These are phyloP conservation scores for Globisporangium uncinulatum DNA, from an alignment of 352 stramenopile genomes.

Conservation along the genomic window DNA sequence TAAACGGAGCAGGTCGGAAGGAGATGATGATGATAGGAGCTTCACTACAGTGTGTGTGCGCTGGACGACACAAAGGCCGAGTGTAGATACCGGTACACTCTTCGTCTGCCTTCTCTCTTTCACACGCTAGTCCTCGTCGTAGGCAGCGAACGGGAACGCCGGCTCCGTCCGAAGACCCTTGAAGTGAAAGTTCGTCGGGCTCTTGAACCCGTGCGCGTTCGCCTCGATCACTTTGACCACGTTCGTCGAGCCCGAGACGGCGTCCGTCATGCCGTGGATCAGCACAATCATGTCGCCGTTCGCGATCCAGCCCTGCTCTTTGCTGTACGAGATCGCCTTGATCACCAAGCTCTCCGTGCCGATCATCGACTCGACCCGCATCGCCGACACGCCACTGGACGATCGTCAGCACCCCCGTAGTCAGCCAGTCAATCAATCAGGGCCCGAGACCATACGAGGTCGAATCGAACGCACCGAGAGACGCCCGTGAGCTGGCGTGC, in stretches of 20 bases:
- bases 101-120: no score
- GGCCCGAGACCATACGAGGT: no score
- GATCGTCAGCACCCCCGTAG: neutral
- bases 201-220: conserved; percentile 56
- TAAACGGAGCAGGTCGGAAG: no score
- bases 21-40: no score
- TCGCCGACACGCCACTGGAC: conserved; percentile 50
- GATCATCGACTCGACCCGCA: conserved; percentile 74
- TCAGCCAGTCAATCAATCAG: neutral
- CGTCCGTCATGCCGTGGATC: conserved; percentile 87
- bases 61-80: no score
- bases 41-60: no score
- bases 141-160: conserved; percentile 11
- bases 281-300: conserved; percentile 86
- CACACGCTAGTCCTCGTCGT: neutral
- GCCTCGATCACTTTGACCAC: conserved; percentile 88
- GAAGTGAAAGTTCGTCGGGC: conserved; percentile 60
- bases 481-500: conserved; percentile 72
- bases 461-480: conserved; percentile 41
- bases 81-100: no score
- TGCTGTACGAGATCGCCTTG: conserved; percentile 77
- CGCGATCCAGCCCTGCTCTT: conserved; percentile 74
- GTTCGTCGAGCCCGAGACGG: conserved; percentile 76
- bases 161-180: conserved; percentile 35
- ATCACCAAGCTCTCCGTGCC: conserved; percentile 83